Percentiles rank a stretch among this genome's conserved stretches.
Evolutionary conservation across 1,284 basidiomycete genomes (phyloP).

Genomic region (Violaceomyces palustris): DNA sequence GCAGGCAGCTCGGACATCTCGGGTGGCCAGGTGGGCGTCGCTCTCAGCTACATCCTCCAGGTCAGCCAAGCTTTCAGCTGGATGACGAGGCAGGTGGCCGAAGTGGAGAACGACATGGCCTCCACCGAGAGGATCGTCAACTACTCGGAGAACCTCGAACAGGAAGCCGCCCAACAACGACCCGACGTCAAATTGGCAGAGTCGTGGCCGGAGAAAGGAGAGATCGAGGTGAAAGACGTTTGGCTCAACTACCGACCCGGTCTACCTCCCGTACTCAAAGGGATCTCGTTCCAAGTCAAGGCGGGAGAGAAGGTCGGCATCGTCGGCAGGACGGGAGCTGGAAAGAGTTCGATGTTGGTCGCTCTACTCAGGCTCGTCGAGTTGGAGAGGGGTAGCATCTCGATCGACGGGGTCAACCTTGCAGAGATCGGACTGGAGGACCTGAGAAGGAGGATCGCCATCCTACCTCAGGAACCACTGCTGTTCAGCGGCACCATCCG

Average conservation of each 20-base stretch:
- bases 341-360: constrained; percentile 70
- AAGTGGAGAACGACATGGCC: constrained; percentile 53
- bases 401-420: constrained; percentile 66
- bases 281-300: constrained; percentile 54
- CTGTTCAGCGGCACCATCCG: constrained; percentile 54
- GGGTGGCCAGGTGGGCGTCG: constrained; percentile 39
- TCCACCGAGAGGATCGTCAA: constrained; percentile 50
- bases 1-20: constrained; percentile 24
- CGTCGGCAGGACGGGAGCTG: constrained; percentile 57
- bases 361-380: constrained; percentile 69
- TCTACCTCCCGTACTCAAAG: constrained; percentile 57
- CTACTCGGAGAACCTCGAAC: constrained; percentile 47
- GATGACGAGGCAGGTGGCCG: constrained; percentile 52
- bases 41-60: constrained; percentile 45
- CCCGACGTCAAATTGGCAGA: constrained; percentile 30
- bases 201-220: constrained; percentile 50
- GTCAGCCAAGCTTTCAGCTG: constrained; percentile 46
- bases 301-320: constrained; percentile 59
- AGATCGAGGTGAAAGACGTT: constrained; percentile 47
- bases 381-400: constrained; percentile 62
- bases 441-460: constrained; percentile 41
- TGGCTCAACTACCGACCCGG: constrained; percentile 57
- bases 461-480: constrained; percentile 50
- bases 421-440: constrained; percentile 56
- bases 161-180: constrained; percentile 45